phyloP scores from a whole-genome alignment of 345 rosid genomes.

The Raphanus sativus region DNA sequence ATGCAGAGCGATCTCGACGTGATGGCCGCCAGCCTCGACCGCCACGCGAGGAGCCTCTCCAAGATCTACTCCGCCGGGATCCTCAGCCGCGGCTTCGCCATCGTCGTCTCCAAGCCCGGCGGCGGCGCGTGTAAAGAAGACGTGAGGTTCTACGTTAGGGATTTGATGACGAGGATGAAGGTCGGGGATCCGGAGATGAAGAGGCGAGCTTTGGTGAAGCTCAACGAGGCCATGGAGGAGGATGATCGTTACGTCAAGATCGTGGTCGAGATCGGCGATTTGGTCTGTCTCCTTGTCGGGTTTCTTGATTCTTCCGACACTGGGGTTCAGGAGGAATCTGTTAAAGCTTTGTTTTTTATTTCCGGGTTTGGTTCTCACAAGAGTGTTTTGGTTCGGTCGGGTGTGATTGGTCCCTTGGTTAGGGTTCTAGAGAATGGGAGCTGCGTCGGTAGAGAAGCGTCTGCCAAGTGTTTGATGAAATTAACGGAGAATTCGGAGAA shows the following conservation, averaged over 20 bases:
- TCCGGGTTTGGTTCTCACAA: constrained; percentile 61
- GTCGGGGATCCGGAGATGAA: constrained; percentile 85
- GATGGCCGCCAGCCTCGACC: constrained; percentile 55
- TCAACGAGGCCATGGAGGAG: constrained; percentile 57
- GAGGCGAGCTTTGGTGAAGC: constrained; percentile 66
- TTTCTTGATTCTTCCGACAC: constrained; percentile 61
- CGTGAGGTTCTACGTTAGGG: constrained; percentile 74
- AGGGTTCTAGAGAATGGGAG: constrained; percentile 66
- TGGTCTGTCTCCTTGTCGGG: constrained; percentile 50
- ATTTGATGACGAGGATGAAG: constrained; percentile 88
- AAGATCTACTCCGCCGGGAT: constrained; percentile 64
- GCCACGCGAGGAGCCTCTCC: constrained; percentile 52
- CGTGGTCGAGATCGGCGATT: constrained; percentile 52
- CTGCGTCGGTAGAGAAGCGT: constrained; percentile 52
- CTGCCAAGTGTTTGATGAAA: constrained; percentile 61
- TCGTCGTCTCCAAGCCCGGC: constrained; percentile 78
- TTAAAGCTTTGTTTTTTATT: constrained; percentile 53
- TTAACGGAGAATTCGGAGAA: constrained; percentile 81
- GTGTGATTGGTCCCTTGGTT: constrained; percentile 67
- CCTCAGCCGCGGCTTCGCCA: constrained; percentile 64
- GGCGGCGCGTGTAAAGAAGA: constrained; percentile 69
- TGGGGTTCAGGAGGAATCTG: constrained; percentile 61
- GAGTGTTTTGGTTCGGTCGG: constrained; percentile 54
- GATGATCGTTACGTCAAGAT: constrained; percentile 64
- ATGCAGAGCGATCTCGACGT: constrained; percentile 96